A percentile compares a stretch with the other conserved stretches of the same genome.
Conservation (phyloP, 306 rosid species). For the Sindora glabra region DNA sequence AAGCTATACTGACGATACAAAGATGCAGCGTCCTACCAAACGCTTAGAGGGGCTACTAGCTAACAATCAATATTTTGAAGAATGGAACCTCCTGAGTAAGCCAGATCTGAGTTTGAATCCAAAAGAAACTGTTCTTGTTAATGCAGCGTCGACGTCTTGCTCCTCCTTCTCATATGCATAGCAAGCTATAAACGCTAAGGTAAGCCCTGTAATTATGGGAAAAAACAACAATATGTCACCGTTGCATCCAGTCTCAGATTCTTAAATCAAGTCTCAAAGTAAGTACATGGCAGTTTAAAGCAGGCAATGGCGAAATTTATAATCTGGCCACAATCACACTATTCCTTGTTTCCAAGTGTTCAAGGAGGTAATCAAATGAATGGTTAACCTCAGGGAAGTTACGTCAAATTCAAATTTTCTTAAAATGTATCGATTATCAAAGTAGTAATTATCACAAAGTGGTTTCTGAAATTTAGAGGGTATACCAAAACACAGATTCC, state of each 20-base stretch:
- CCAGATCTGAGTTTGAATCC: conserved; percentile 59
- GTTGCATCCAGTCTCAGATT: not conserved
- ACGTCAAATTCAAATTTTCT: not conserved
- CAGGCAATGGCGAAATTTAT: not conserved
- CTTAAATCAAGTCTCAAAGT: not conserved
- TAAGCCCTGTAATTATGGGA: conserved; percentile 49
- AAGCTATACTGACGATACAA: conserved; percentile 13
- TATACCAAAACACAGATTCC: not conserved
- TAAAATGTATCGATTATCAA: too few relatives aligned
- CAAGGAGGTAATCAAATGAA: not conserved
- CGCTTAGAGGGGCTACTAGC: conserved; percentile 4
- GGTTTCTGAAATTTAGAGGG: too few relatives aligned
- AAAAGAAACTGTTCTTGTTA: conserved; percentile 27
- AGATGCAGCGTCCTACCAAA: conserved; percentile 18
- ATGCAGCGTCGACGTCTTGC: conserved; percentile 59
- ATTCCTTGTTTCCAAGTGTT: not conserved
- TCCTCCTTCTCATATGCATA: conserved; percentile 72
- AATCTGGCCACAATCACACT: not conserved
- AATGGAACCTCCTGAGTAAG: conserved; percentile 29
- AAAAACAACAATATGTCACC: not conserved
- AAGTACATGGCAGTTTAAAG: not conserved
- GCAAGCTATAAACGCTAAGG: conserved; percentile 54
- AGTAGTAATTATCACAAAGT: not conserved
- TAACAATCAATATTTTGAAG: conserved; percentile 47
- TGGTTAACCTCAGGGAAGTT: not conserved